Evolutionary conservation across 306 rosid genomes (phyloP).

Genomic region (Arachis stenosperma): DNA sequence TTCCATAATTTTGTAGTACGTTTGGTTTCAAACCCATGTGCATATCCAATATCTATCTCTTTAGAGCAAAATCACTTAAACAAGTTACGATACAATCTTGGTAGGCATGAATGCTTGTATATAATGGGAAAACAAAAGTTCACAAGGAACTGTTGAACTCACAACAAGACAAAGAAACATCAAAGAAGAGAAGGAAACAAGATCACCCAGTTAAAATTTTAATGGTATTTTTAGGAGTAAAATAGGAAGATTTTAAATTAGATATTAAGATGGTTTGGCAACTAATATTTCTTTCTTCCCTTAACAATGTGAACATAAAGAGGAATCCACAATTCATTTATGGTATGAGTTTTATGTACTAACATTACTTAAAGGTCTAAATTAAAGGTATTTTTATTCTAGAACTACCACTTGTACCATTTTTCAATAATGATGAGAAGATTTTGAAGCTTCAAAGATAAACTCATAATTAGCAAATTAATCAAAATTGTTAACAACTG

Average conservation of each 20-base stretch:
- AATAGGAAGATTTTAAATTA: neutral
- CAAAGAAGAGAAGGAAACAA: slow-evolving; percentile 9
- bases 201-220: neutral
- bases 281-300: neutral
- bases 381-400: neutral
- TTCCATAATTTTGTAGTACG: neutral
- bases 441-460: neutral
- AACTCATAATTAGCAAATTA: slow-evolving; percentile 28
- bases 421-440: neutral
- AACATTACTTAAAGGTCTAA: neutral
- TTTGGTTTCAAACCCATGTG: slow-evolving; percentile 7
- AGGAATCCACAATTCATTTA: slow-evolving; percentile 3
- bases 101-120: slow-evolving; percentile 11
- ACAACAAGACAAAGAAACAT: neutral
- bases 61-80: slow-evolving; percentile 27
- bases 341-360: slow-evolving; percentile 4
- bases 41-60: slow-evolving; percentile 6
- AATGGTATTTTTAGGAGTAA: neutral
- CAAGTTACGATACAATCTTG: neutral
- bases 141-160: slow-evolving; percentile 6
- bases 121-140: neutral
- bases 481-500: slow-evolving; percentile 14
- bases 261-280: slow-evolving; percentile 8
- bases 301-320: neutral
- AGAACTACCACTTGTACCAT: neutral